Base-by-base conservation (phyloP, 129 eudicot genomes). In the Saposhnikovia divaricata region DNA sequence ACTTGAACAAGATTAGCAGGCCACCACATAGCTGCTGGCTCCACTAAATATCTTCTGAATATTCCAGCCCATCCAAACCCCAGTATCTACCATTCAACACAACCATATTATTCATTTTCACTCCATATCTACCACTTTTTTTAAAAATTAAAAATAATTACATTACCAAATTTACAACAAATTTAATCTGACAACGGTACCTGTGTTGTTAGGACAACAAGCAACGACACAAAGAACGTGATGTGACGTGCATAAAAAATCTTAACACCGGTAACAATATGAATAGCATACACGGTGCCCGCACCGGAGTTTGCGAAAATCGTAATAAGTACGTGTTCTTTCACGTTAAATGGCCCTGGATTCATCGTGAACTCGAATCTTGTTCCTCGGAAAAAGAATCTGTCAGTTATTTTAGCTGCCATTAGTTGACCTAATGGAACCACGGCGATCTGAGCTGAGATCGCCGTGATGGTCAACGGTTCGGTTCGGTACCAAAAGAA, bases 21-120 rank as follows among this genome's bases (percentile, higher is more conserved):
- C 98, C 98, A 95, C 98, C 98, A 95, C 98, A 95, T 95, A 45
- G 88, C 98, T 2, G 97, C 97, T 45, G 98, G 98, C 81, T 95
- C 98, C 84, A 95, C 98, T 53, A 95, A 48, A 57, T 86, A 92
- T 83, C 91, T 79, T 84, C 97, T 87, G 89, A 89, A 95, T 74
- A 95, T 89, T 1, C 98, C 98, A 31, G 98, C 97, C 99, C 99
- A 96, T 78, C 99, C 99, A 77, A 96, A 96, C 15, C 99, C 99
- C 76, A 96, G 48, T 78, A 96, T 91, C 99, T 96, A 85, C 91
- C 85, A 82, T 50, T 79, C 86, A 77, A 78, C 71, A 48, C 72
- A 14, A 15, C 34, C 27, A 21, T 18, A 34, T 34, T 34, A 34
- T 37, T 53, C 65, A 77, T 25, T 77, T 34, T 27, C 59, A 47